Base-by-base conservation (phyloP, 1,139 yeast genomes). In the Saccharomyces pastorianus region DNA sequence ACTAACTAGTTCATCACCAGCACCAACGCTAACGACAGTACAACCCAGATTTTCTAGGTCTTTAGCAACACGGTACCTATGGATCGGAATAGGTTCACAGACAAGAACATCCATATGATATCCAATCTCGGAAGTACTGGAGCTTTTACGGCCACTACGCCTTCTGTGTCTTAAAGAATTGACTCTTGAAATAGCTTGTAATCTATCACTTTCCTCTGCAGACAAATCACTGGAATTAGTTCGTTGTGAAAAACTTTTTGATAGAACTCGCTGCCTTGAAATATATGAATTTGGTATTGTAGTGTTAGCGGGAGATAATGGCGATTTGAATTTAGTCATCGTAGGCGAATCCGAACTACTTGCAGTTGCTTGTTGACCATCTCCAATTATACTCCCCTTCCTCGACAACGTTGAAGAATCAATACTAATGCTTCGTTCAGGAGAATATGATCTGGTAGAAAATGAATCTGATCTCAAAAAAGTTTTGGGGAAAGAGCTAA, bases 1-100 rank as follows among this genome's bases (percentile, higher is more conserved):
- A 56, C 95, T 78, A 13, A 90, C 81, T 53, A 90, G 76, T 59
- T 89, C 96, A 58, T 90, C 93, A 0, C 96, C 96, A 58, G 85
- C 84, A 0, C 83, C 75, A 6, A 88, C 88, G 1, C 89, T 76
- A 6, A 88, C 88, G 7, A 89, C 96, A 13, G 85, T 81, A 71
- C 96, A 89, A 0, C 95, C 96, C 34, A 85, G 69, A 54, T 79
- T 76, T 57, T 84, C 89, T 56, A 93, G 73, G 61, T 85, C 76
- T 56, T 79, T 80, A 50, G 83, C 80, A 46, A 85, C 78, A 9
- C 88, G 78, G 65, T 82, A 89, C 49, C 96, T 73, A 58, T 88
- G 85, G 52, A 85, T 85, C 0, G 96, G 93, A 58, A 88, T 88
- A 3, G 95, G 90, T 64, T 90, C 96, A 71, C 96, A 90, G 31